A percentile compares a stretch with the other conserved stretches of the same genome.
Evolutionary conservation across 2,329 filamentous ascomycete genomes (phyloP).

Genomic region (Albophoma yamanashiensis): DNA sequence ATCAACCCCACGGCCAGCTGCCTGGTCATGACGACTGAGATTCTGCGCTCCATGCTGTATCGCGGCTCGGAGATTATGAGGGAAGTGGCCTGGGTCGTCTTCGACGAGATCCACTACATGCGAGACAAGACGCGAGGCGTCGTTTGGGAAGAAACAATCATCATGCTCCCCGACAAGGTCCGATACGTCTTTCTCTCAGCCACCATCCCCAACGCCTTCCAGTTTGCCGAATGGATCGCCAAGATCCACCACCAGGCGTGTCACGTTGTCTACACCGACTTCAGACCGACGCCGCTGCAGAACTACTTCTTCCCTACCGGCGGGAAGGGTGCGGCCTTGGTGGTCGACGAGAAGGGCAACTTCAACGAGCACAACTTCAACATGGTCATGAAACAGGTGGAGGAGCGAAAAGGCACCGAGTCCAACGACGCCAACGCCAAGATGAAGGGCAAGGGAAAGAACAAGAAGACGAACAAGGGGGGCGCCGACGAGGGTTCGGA

Average conservation of each 20-base stretch:
- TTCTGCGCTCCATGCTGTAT: conserved; percentile 97
- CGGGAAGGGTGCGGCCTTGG: conserved; percentile 82
- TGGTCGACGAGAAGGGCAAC: conserved; percentile 92
- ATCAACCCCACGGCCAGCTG: conserved; percentile 98
- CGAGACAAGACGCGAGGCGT: conserved; percentile 89
- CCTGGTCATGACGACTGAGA: conserved; percentile 98
- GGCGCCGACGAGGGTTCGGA: conserved; percentile 62
- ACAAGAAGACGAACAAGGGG: conserved; percentile 86
- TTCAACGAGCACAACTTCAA: conserved; percentile 98
- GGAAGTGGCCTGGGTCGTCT: conserved; percentile 96
- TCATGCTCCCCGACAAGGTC: conserved; percentile 94
- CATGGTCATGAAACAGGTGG: conserved; percentile 83
- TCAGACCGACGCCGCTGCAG: conserved; percentile 89
- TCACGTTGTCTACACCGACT: conserved; percentile 98
- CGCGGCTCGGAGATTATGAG: conserved; percentile 98
- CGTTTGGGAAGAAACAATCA: conserved; percentile 99
- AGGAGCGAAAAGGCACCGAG: conserved; percentile 78
- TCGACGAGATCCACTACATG: conserved; percentile 98
- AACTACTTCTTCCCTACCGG: conserved; percentile 97
- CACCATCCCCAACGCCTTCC: conserved; percentile 97
- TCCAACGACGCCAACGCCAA: conserved; percentile 69
- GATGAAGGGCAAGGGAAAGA: conserved; percentile 76
- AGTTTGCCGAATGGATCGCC: conserved; percentile 98
- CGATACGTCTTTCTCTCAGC: conserved; percentile 97
- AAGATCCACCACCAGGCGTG: conserved; percentile 97